A percentile compares a stretch with the other conserved stretches of the same genome.
phyloP scores from a whole-genome alignment of 306 rosid genomes.

The Betula pendula region DNA sequence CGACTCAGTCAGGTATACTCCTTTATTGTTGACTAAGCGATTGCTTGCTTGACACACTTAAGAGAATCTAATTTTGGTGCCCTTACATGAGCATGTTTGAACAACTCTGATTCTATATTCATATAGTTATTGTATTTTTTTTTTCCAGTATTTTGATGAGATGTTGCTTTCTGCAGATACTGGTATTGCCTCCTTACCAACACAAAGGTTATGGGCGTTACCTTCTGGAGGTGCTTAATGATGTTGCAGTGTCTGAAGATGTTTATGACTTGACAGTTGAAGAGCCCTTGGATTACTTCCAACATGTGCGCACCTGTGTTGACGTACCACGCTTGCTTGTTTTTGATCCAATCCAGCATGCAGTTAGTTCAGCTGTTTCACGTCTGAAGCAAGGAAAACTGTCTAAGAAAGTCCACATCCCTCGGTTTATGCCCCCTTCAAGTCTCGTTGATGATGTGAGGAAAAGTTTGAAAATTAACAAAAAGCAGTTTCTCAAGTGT shows the following conservation, averaged over 20 bases:
- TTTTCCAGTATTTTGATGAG: constrained; percentile 17
- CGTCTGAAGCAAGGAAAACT: constrained; percentile 60
- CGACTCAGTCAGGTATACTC: constrained; percentile 78
- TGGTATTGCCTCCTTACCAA: constrained; percentile 84
- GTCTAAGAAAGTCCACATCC: constrained; percentile 66
- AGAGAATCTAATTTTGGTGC: background rate
- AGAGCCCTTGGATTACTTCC: constrained; percentile 87
- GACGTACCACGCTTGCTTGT: constrained; percentile 62
- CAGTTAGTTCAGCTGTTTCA: constrained; percentile 53
- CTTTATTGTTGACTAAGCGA: constrained; percentile 16
- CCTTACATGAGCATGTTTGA: background rate
- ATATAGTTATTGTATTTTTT: background rate
- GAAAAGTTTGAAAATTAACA: constrained; percentile 70
- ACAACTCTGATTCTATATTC: background rate
- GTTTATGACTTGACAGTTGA: constrained; percentile 79
- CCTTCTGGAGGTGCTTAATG: constrained; percentile 70
- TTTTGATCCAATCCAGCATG: constrained; percentile 54
- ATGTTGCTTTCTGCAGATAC: constrained; percentile 51
- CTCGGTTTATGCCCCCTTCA: constrained; percentile 60
- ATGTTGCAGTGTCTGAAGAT: constrained; percentile 69
- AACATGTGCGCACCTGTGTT: constrained; percentile 73
- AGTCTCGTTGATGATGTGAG: constrained; percentile 56
- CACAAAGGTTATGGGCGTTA: constrained; percentile 81
- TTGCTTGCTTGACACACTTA: background rate
- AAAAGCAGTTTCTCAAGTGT: constrained; percentile 82